Evolutionary conservation across 2,329 filamentous ascomycete genomes (phyloP).

Genomic region (Leptosphaerulina australis): DNA sequence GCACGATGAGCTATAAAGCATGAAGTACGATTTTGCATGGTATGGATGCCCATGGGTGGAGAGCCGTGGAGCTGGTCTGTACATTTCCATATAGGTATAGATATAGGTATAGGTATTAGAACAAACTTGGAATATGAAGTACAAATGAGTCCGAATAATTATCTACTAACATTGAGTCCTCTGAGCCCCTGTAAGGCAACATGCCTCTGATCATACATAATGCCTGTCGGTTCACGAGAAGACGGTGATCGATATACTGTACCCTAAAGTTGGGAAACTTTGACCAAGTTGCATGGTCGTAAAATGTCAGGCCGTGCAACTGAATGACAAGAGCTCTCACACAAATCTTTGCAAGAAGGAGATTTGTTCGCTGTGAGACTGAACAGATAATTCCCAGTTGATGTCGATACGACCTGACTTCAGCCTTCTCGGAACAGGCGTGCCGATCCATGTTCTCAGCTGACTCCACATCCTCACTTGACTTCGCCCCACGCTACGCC

Average conservation of each 20-base stretch:
- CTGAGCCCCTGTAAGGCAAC: background rate
- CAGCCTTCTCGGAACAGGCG: slow-evolving; percentile 2
- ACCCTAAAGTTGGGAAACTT: too few relatives aligned
- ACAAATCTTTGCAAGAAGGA: too few relatives aligned
- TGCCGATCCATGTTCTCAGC: slow-evolving; percentile 13
- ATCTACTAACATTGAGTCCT: background rate
- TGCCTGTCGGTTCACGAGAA: too few relatives aligned
- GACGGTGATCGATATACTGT: background rate
- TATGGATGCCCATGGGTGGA: slow-evolving; percentile 15
- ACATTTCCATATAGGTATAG: background rate
- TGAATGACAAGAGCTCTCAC: too few relatives aligned
- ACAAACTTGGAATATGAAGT: background rate
- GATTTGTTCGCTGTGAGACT: too few relatives aligned
- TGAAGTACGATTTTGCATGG: slow-evolving; percentile 10
- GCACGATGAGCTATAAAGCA: slow-evolving; percentile 45
- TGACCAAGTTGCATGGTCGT: too few relatives aligned
- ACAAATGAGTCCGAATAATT: background rate
- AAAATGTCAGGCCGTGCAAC: too few relatives aligned
- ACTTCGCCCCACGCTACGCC: slow-evolving; percentile 10
- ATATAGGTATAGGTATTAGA: too few relatives aligned
- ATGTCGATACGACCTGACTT: too few relatives aligned
- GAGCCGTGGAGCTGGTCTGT: slow-evolving; percentile 10
- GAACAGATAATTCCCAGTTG: too few relatives aligned
- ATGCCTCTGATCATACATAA: too few relatives aligned
- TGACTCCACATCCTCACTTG: slow-evolving; percentile 11